Base-by-base conservation (phyloP, 148 eudicot genomes). In the Camellia lanceoleosa region DNA sequence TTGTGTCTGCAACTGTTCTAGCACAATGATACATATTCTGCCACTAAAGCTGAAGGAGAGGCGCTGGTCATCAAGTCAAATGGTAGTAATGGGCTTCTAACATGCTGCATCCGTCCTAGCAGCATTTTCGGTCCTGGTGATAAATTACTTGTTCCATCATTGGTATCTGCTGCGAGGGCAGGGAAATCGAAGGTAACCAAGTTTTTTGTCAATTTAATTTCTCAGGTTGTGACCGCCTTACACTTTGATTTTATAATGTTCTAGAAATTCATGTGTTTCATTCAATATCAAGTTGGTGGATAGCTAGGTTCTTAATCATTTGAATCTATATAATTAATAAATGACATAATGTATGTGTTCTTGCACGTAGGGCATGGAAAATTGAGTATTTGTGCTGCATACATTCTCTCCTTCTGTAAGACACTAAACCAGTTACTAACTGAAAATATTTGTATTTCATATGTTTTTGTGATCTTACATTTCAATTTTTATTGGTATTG, bases 111-210 rank as follows among this genome's bases (percentile, higher is more conserved):
- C 78, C 93, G 98, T 61, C 98, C 98, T 72, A 93, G 98, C 87
- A 85, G 96, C 82, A 91, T 95, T 80, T 95, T 95, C 81, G 98
- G 98, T 77, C 98, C 98, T 80, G 97, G 98, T 87, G 98, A 30
- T 79, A 93, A 82, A 84, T 89, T 95, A 80, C 91, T 95, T 49
- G 92, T 93, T 75, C 97, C 97, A 76, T 91, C 98, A 73, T 85
- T 95, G 83, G 94, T 93, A 75, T 64, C 89, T 79, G 97, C 97
- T 84, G 99, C 99, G 71, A 89, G 93, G 90, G 97, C 94, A 43
- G 99, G 99, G 77, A 93, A 93, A 79, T 84, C 90, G 20, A 95
- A 95, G 97, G 99, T 93, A 88, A 78, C 9, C 74, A 71, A 54
- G 52, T 63, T 61, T 67, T 55, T 61, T 63, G 30, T 7, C 43